Evolutionary conservation across 331 rosid species (phyloP).

Genomic region (Cydonia oblonga): DNA sequence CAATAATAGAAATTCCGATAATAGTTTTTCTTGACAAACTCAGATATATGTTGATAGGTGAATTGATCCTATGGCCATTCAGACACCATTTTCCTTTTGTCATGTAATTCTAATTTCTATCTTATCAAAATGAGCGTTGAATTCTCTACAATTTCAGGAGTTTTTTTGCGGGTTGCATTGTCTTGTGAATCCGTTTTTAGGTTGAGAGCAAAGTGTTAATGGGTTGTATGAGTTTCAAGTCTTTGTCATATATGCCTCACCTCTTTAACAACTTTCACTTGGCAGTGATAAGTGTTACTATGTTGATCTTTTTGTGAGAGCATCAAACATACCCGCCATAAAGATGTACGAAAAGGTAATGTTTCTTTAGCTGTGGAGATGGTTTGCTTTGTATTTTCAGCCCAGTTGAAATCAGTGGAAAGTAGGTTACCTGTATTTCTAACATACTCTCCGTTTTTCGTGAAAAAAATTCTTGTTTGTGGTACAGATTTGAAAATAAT

Average conservation of each 20-base stretch:
- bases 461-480: background rate
- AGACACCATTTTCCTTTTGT: background rate
- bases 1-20: background rate
- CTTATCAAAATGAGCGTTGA: background rate
- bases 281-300: slow-evolving; percentile 85
- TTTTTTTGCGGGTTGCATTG: background rate
- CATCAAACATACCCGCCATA: slow-evolving; percentile 93
- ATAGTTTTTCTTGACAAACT: background rate
- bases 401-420: background rate
- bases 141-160: background rate
- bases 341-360: slow-evolving; percentile 94
- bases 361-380: background rate
- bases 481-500: background rate
- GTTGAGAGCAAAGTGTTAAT: background rate
- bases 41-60: background rate
- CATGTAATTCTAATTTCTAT: background rate
- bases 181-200: background rate
- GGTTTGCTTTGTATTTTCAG: background rate
- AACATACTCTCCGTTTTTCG: background rate
- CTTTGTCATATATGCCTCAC: background rate
- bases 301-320: slow-evolving; percentile 94
- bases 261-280: slow-evolving; percentile 8
- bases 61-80: background rate
- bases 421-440: background rate
- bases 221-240: background rate